phyloP scores from a whole-genome alignment of 768 basidiomycete genomes.

The Naganishia vaughanmartiniae region DNA sequence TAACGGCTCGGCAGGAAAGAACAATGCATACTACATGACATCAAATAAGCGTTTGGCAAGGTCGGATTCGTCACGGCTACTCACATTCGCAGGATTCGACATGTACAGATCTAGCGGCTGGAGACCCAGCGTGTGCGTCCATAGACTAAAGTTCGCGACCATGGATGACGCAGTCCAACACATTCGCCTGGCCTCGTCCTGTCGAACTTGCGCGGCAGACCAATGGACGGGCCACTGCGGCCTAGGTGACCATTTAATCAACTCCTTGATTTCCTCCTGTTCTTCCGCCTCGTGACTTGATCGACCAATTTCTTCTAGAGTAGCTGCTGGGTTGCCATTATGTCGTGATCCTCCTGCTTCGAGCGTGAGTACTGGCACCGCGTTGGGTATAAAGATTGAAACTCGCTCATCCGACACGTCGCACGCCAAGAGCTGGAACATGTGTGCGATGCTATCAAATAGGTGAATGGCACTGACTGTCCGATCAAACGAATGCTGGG shows the following conservation, averaged over 20 bases:
- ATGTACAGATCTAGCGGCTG: slow-evolving; percentile 28
- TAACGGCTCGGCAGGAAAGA: slow-evolving; percentile 32
- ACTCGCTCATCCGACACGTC: slow-evolving; percentile 28
- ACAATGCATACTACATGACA: slow-evolving; percentile 29
- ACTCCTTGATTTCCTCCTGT: slow-evolving; percentile 5
- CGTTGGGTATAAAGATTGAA: slow-evolving; percentile 28
- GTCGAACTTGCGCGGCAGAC: slow-evolving; percentile 13
- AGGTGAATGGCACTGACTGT: slow-evolving; percentile 21
- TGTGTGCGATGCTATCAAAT: slow-evolving; percentile 29
- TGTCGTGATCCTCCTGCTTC: background rate
- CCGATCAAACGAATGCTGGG: slow-evolving; percentile 23
- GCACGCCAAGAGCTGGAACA: slow-evolving; percentile 26
- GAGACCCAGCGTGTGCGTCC: slow-evolving; percentile 9
- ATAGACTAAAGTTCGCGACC: slow-evolving; percentile 26
- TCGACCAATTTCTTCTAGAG: slow-evolving; percentile 10
- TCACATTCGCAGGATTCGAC: slow-evolving; percentile 31
- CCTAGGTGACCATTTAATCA: slow-evolving; percentile 28
- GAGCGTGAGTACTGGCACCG: slow-evolving; percentile 24
- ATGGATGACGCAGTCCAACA: slow-evolving; percentile 28
- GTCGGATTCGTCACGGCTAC: background rate
- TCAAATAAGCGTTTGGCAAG: background rate
- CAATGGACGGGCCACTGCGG: slow-evolving; percentile 31
- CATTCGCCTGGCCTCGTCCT: slow-evolving; percentile 32
- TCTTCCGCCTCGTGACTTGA: slow-evolving; percentile 18
- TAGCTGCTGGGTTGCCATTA: background rate